phyloP scores from a whole-genome alignment of 805 yeast species.

The Metschnikowia matae region DNA sequence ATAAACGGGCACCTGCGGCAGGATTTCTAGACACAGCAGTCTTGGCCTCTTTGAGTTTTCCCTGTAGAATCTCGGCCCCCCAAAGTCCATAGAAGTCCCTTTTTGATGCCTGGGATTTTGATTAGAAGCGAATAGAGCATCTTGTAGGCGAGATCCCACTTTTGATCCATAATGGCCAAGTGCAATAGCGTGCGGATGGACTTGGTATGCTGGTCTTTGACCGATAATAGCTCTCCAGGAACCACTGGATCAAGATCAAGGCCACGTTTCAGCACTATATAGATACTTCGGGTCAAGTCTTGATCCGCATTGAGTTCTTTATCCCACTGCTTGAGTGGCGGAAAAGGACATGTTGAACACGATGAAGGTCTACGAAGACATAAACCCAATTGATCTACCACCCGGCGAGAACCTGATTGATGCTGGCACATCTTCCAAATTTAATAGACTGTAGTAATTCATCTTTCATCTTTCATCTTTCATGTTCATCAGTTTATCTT shows the following conservation, averaged over 20 bases:
- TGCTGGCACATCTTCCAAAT: too few relatives aligned
- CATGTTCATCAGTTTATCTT: too few relatives aligned
- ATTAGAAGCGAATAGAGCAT: slow-evolving; percentile 47
- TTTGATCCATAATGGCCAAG: slow-evolving; percentile 39
- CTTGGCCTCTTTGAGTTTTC: slow-evolving; percentile 2
- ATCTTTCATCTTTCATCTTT: too few relatives aligned
- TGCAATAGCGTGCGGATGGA: slow-evolving; percentile 46
- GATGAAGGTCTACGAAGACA: slow-evolving; percentile 5
- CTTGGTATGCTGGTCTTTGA: background rate
- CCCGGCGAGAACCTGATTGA: background rate
- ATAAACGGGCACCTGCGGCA: background rate
- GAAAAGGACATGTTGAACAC: background rate
- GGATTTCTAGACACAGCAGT: background rate
- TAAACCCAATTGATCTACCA: background rate
- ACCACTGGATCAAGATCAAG: slow-evolving; percentile 1
- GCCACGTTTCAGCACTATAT: slow-evolving; percentile 10
- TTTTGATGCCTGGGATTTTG: slow-evolving; percentile 47
- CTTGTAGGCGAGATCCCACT: slow-evolving; percentile 58
- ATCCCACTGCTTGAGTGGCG: slow-evolving; percentile 8
- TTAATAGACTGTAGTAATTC: too few relatives aligned
- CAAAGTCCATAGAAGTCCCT: slow-evolving; percentile 58
- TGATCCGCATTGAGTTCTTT: slow-evolving; percentile 5
- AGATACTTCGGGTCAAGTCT: slow-evolving; percentile 6
- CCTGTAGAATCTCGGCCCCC: slow-evolving; percentile 53
- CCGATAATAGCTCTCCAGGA: background rate